A percentile compares a stretch with the other conserved stretches of the same genome.
Evolutionary conservation across 2,329 filamentous ascomycete species (phyloP).

Genomic region (Ampelomyces quisqualis): DNA sequence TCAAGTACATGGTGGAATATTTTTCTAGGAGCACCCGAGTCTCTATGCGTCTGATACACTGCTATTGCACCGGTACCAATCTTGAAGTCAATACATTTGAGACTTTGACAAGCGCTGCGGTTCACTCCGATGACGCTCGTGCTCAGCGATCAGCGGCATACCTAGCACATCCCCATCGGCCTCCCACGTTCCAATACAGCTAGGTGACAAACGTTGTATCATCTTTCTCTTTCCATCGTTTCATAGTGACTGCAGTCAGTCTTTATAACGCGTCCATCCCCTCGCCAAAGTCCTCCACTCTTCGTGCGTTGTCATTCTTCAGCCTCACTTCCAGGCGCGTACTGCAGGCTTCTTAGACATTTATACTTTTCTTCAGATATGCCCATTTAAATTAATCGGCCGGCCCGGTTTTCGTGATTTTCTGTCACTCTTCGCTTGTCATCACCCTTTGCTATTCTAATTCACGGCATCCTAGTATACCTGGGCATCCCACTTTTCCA

Average conservation of each 20-base stretch:
- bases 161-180: slow-evolving; percentile 1
- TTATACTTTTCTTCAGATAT: not conserved
- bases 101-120: not conserved
- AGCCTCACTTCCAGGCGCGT: not conserved
- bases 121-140: slow-evolving; percentile 3
- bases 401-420: slow-evolving; percentile 7
- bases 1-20: slow-evolving; percentile 2
- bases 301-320: slow-evolving; percentile 1
- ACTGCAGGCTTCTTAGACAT: not conserved
- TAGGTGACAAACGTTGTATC: slow-evolving; percentile 10
- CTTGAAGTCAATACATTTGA: not conserved
- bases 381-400: slow-evolving; percentile 6
- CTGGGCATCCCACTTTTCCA: not conserved
- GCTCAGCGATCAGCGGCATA: slow-evolving; percentile 5
- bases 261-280: slow-evolving; percentile 1
- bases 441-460: no score
- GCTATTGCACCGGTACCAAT: not conserved
- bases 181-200: slow-evolving; percentile 3
- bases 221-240: slow-evolving; percentile 5
- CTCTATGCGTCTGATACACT: not conserved
- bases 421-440: not conserved
- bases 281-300: not conserved
- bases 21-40: not conserved
- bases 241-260: slow-evolving; percentile 2
- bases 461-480: no score